These are phyloP conservation scores for Ramaria rubella DNA, from an alignment of 768 basidiomycete genomes.

Conservation along the genomic window DNA sequence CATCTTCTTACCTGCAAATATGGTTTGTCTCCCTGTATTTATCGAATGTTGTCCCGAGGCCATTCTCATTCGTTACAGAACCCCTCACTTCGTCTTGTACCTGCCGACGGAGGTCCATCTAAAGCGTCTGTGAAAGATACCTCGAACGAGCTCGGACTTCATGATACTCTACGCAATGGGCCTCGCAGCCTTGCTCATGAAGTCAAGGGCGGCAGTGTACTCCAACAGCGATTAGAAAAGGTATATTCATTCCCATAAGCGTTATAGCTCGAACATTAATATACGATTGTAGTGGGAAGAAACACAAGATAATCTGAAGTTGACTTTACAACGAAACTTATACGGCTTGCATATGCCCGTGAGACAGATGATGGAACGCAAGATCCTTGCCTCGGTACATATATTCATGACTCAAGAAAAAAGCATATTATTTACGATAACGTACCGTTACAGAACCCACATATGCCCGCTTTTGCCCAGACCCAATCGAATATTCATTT, in stretches of 20 bases:
- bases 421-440: background rate
- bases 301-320: slow-evolving; percentile 81
- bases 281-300: slow-evolving; percentile 70
- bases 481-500: slow-evolving; percentile 67
- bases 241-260: slow-evolving; percentile 41
- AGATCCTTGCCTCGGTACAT: slow-evolving; percentile 66
- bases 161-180: slow-evolving; percentile 84
- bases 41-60: background rate
- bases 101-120: slow-evolving; percentile 40
- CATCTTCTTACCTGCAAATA: background rate
- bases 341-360: slow-evolving; percentile 88
- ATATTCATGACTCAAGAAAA: background rate
- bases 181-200: slow-evolving; percentile 75
- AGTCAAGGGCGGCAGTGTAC: slow-evolving; percentile 48
- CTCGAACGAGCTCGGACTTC: slow-evolving; percentile 71
- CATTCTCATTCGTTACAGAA: background rate
- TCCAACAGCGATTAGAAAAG: slow-evolving; percentile 70
- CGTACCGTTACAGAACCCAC: slow-evolving; percentile 45
- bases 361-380: slow-evolving; percentile 89
- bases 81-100: slow-evolving; percentile 55
- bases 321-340: slow-evolving; percentile 77
- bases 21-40: background rate
- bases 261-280: background rate
- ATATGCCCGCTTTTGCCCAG: slow-evolving; percentile 55
- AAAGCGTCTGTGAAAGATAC: slow-evolving; percentile 62